phyloP scores from a whole-genome alignment of 2,329 filamentous ascomycete genomes.

The Fusarium pseudonygamai region DNA sequence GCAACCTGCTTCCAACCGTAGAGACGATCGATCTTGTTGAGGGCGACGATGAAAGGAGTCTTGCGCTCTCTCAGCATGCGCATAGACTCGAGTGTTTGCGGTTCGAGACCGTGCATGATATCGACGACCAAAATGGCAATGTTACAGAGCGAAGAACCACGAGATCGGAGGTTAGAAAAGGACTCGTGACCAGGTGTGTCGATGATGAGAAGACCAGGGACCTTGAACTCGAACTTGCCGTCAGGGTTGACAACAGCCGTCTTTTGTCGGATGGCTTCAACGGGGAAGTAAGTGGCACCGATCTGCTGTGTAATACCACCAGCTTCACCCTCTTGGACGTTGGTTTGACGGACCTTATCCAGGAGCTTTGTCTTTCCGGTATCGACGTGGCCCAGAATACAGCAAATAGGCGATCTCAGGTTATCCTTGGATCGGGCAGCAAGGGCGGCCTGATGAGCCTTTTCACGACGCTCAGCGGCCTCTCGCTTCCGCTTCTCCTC shows the following conservation, averaged over 20 bases:
- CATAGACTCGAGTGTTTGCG: conserved; percentile 98
- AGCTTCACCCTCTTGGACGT: conserved; percentile 98
- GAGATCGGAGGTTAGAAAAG: conserved; percentile 96
- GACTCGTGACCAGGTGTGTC: conserved; percentile 99
- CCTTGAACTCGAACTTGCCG: conserved; percentile 92
- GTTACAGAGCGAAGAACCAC: conserved; percentile 98
- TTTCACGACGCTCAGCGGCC: conserved; percentile 86
- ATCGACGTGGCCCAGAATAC: conserved; percentile 99
- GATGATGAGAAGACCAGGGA: conserved; percentile 94
- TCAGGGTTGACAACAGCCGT: conserved; percentile 93
- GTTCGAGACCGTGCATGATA: conserved; percentile 99
- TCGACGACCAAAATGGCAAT: conserved; percentile 99
- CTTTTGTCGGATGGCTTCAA: conserved; percentile 92
- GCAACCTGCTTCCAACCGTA: conserved; percentile 99
- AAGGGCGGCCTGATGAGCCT: conserved; percentile 89
- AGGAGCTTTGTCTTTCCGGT: conserved; percentile 99
- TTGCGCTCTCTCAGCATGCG: conserved; percentile 89
- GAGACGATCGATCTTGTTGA: conserved; percentile 99
- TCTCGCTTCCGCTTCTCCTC: conserved; percentile 85
- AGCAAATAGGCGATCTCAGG: conserved; percentile 97
- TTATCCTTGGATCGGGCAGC: conserved; percentile 93
- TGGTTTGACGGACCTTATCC: conserved; percentile 98
- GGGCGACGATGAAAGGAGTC: conserved; percentile 96
- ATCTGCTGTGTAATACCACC: conserved; percentile 99
- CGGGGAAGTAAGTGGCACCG: conserved; percentile 98